phyloP scores from a whole-genome alignment of 2,329 filamentous ascomycete genomes.

The Diaporthe citri region DNA sequence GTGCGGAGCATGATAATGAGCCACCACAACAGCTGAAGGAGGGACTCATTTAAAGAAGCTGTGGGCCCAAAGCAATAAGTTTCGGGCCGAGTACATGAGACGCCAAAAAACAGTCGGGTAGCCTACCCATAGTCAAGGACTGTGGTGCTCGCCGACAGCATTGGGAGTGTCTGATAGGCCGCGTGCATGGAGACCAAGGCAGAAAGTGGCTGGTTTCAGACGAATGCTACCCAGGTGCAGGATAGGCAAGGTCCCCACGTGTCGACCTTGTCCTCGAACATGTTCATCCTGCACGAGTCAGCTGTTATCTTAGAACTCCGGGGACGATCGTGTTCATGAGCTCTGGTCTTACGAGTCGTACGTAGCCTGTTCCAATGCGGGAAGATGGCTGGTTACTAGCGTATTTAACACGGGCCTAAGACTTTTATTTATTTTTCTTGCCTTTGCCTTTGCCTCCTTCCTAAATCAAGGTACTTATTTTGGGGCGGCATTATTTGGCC shows the following conservation, averaged over 20 bases:
- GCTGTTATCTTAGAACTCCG: not conserved
- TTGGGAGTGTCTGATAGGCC: not conserved
- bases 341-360: no score
- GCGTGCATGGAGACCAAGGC: not conserved
- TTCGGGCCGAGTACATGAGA: not conserved
- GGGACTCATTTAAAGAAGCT: not conserved
- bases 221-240: not conserved
- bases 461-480: no score
- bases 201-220: not conserved
- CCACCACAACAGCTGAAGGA: not conserved
- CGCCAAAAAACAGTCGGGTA: no score
- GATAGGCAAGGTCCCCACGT: no score
- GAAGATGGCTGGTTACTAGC: no score
- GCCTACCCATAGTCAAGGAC: no score
- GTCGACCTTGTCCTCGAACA: not conserved
- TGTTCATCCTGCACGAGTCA: constrained; percentile 2
- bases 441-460: no score
- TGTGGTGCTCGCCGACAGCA: not conserved
- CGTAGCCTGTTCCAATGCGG: not conserved
- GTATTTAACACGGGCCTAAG: no score
- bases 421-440: no score
- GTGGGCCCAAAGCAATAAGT: not conserved
- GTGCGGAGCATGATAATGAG: not conserved
- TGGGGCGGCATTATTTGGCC: no score
- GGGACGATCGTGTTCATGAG: no score